Conservation (phyloP, 306 rosid species). For the Gillenia trifoliata region DNA sequence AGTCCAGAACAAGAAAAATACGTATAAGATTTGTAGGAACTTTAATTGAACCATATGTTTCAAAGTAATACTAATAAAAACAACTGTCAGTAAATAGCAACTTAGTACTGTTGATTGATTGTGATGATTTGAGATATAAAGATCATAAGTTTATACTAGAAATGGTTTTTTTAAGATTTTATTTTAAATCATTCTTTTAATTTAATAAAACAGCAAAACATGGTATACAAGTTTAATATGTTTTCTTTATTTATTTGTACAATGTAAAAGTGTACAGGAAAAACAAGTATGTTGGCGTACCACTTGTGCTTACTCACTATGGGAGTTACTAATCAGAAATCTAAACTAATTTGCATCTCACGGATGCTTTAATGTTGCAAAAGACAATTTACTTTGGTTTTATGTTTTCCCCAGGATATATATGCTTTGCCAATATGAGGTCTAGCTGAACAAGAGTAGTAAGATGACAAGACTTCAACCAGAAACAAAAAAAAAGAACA, state of each 20-base stretch:
- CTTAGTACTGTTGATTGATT: not conserved
- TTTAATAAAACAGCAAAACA: not conserved
- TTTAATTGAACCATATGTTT: not conserved
- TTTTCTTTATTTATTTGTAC: too few relatives aligned
- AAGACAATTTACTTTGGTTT: not conserved
- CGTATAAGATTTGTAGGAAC: not conserved
- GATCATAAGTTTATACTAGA: not conserved
- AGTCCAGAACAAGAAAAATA: not conserved
- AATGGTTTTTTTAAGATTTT: not conserved
- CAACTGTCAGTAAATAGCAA: not conserved
- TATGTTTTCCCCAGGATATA: not conserved
- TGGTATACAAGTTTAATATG: too few relatives aligned
- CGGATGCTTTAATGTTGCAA: not conserved
- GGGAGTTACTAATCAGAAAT: too few relatives aligned
- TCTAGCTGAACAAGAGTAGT: not conserved
- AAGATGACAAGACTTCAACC: not conserved
- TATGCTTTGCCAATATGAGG: not conserved
- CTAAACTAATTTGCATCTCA: not conserved
- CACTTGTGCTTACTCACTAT: too few relatives aligned
- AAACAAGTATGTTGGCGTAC: too few relatives aligned
- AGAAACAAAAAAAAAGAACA: not conserved
- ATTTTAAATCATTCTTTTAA: too few relatives aligned
- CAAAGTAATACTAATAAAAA: not conserved
- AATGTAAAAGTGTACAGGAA: too few relatives aligned
- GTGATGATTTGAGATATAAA: not conserved